A percentile compares a stretch with the other conserved stretches of the same genome.
These are phyloP conservation scores for Forsythia suspensa DNA, from an alignment of 257 asterid genomes.

Conservation along the genomic window DNA sequence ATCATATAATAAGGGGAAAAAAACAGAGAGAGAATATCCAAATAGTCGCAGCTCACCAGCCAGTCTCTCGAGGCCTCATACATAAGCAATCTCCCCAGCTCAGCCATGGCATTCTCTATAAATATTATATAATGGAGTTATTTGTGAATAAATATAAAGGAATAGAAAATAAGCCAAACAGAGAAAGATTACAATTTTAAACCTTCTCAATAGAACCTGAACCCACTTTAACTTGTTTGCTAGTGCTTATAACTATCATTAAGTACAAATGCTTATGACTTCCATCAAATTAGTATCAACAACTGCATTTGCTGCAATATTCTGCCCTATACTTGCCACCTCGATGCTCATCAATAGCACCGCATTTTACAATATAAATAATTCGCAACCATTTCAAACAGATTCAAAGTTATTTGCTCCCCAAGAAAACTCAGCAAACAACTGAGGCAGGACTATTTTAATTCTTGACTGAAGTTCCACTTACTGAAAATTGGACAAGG, in stretches of 20 bases:
- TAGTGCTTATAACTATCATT: neutral
- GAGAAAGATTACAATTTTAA: constrained; percentile 4
- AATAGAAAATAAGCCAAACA: neutral
- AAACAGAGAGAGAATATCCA: neutral
- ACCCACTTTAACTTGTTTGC: neutral
- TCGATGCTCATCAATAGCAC: neutral
- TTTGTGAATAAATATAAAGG: neutral
- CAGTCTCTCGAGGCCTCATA: constrained; percentile 98
- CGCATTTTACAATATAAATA: neutral
- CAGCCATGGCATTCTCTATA: constrained; percentile 92
- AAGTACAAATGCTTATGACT: neutral
- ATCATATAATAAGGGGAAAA: neutral
- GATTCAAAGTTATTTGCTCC: neutral
- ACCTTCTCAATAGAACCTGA: neutral
- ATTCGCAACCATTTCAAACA: neutral
- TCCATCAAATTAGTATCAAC: neutral
- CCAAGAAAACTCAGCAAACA: constrained; percentile 5
- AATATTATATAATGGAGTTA: constrained; percentile 15
- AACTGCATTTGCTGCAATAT: neutral
- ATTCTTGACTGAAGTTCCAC: constrained; percentile 18
- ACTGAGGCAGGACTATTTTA: neutral
- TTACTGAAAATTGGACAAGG: constrained; percentile 83
- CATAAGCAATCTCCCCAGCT: constrained; percentile 91
- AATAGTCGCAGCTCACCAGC: constrained; percentile 58
- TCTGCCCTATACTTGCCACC: neutral